Percentiles rank a stretch among this genome's conserved stretches.
These are phyloP conservation scores for Globisporangium polare DNA, from an alignment of 352 stramenopile genomes.

Conservation along the genomic window DNA sequence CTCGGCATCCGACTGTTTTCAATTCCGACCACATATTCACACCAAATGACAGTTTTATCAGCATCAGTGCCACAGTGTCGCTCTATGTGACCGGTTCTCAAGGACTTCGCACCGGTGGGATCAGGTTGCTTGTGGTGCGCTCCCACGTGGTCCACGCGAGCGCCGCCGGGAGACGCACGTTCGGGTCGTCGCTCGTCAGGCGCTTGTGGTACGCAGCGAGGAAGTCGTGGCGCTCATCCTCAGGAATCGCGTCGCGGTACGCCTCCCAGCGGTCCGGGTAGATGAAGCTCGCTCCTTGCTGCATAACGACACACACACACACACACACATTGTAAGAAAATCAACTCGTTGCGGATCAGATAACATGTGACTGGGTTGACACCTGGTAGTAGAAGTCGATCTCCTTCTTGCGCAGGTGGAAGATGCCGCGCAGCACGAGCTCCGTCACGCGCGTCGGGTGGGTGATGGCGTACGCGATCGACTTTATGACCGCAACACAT, in stretches of 20 bases:
- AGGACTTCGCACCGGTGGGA: constrained; percentile 53
- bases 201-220: constrained; percentile 87
- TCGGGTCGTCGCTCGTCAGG: constrained; percentile 84
- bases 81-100: too few relatives aligned
- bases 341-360: too few relatives aligned
- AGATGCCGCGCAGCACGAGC: constrained; percentile 92
- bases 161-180: constrained; percentile 73
- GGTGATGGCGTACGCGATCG: constrained; percentile 89
- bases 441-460: constrained; percentile 82
- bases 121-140: constrained; percentile 82
- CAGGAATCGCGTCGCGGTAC: constrained; percentile 85
- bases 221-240: constrained; percentile 78
- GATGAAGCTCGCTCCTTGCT: constrained; percentile 83
- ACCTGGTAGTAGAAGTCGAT: constrained; percentile 93
- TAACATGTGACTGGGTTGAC: too few relatives aligned
- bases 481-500: constrained; percentile 28
- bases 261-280: constrained; percentile 91
- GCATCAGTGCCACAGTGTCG: too few relatives aligned
- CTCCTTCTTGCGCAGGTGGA: constrained; percentile 87
- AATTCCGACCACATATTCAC: background rate
- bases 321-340: too few relatives aligned
- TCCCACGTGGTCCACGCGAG: constrained; percentile 92
- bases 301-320: background rate
- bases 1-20: constrained; percentile 39
- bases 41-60: background rate